A percentile compares a stretch with the other conserved stretches of the same genome.
Evolutionary conservation across 768 basidiomycete species (phyloP).

Genomic region (Phylloporus sp.): DNA sequence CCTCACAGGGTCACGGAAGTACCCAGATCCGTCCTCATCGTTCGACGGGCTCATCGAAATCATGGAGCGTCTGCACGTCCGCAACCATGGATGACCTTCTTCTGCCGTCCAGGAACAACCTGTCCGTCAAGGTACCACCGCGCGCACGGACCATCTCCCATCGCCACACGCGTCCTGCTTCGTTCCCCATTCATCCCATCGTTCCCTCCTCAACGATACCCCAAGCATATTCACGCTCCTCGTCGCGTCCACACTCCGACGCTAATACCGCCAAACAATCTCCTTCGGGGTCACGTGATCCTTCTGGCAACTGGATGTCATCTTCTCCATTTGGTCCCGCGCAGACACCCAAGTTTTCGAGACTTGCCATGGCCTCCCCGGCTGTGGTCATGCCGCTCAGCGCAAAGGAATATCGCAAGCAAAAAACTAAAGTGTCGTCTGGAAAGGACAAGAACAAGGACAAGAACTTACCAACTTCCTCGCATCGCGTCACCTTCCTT

Average conservation of each 20-base stretch:
- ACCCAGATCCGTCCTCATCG: not conserved
- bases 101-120: conserved; percentile 1
- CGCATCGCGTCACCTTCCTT: conserved; percentile 10
- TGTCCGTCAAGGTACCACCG: conserved; percentile 11
- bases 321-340: conserved; percentile 29
- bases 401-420: conserved; percentile 25
- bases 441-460: conserved; percentile 11
- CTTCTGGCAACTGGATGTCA: conserved; percentile 25
- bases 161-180: conserved; percentile 16
- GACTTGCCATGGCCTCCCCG: conserved; percentile 26
- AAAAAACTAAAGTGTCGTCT: conserved; percentile 8
- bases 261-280: conserved; percentile 10
- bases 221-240: conserved; percentile 13
- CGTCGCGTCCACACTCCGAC: conserved; percentile 5
- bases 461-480: not conserved
- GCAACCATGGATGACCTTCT: conserved; percentile 1
- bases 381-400: conserved; percentile 30
- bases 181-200: conserved; percentile 1
- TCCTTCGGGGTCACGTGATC: conserved; percentile 23
- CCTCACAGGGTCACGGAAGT: conserved; percentile 17
- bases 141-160: conserved; percentile 20
- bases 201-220: conserved; percentile 12
- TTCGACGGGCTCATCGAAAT: conserved; percentile 12
- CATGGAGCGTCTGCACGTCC: conserved; percentile 6
- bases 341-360: conserved; percentile 26